These are phyloP conservation scores for Hypoxylon perforatum DNA, from an alignment of 495 filamentous ascomycete genomes.

Conservation along the genomic window DNA sequence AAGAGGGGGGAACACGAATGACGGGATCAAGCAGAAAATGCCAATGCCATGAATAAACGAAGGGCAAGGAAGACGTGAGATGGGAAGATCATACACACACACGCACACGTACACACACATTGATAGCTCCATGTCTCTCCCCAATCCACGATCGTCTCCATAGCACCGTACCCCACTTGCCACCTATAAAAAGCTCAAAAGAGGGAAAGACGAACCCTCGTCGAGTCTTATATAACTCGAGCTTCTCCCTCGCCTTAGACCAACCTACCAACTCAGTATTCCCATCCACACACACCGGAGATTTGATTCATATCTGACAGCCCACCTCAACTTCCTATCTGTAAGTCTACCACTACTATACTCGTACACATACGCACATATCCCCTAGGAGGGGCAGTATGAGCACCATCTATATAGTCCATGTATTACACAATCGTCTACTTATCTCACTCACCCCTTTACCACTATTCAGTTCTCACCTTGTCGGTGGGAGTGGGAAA, in stretches of 20 bases:
- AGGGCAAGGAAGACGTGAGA: conserved; percentile 1
- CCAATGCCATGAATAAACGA: conserved; percentile 19
- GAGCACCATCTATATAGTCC: background rate
- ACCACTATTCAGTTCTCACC: too few relatives aligned
- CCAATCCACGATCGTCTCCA: background rate
- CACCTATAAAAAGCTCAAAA: conserved; percentile 21
- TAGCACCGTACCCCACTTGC: conserved; percentile 37
- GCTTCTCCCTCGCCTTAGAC: conserved; percentile 1
- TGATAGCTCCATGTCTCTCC: background rate
- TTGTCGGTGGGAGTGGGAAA: too few relatives aligned
- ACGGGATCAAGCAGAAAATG: conserved; percentile 22
- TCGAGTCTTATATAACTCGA: conserved; percentile 16
- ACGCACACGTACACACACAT: background rate
- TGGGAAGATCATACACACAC: conserved; percentile 17
- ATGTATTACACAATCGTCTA: background rate
- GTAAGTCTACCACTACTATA: conserved; percentile 11
- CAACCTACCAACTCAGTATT: conserved; percentile 1
- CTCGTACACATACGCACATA: background rate
- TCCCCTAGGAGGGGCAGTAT: background rate
- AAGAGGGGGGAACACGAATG: conserved; percentile 10
- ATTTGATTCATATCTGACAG: too few relatives aligned
- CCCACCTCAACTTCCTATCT: background rate
- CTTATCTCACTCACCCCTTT: too few relatives aligned
- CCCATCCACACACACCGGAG: conserved; percentile 1
- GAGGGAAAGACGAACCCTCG: conserved; percentile 3